Evolutionary conservation across 495 filamentous ascomycete genomes (phyloP), one percentile per base, ranked within the genome.

Genomic region (Corynascus novoguineensis): DNA sequence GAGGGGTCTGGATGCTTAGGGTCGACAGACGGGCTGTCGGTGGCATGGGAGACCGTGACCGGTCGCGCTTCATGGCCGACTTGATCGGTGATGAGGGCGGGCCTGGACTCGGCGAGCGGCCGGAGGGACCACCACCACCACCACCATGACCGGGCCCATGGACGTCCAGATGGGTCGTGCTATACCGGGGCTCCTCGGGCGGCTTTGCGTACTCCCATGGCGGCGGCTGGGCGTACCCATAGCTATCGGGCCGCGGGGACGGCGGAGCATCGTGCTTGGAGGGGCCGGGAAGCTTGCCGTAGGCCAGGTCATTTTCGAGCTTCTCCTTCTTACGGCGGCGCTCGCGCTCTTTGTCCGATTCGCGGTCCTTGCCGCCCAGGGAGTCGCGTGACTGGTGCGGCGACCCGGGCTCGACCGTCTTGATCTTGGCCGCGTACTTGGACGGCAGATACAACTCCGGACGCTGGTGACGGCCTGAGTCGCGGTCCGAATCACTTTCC

Each of bases 121-220:
- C 53, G 66, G 66, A 38, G 56, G 58, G 38, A 56, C 58, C 41
- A 59, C 60, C 27, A n/a, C n/a, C n/a, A n/a, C n/a, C n/a, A n/a
- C n/a, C n/a, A n/a, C n/a, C n/a, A n/a, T n/a, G n/a, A n/a, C n/a
- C 59, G 67, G 58, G 22, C 49, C 55, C 21, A 35, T n/a, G 38
- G 19, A 52, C 29, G 29, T 57, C 58, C 21, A 65, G 50, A 38
- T 55, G 38, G 15, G 61, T 58, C 15, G 65, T 58, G 35, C 59
- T 53, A 60, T 78, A 78, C 29, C 75, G 75, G 9, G 72, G 63
- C 58, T 79, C 78, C 40, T 68, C 71, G 45, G 76, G 76, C 58
- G 76, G 76, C 58, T 71, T 71, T 15, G 75, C 72, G 55, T 85
- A 83, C 46, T 78, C 73, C 60, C 73, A 83, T 38, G 67, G 71